A percentile compares a stretch with the other conserved stretches of the same genome.
These are phyloP conservation scores for Casuarina equisetifolia DNA, from an alignment of 306 rosid species.

Conservation along the genomic window DNA sequence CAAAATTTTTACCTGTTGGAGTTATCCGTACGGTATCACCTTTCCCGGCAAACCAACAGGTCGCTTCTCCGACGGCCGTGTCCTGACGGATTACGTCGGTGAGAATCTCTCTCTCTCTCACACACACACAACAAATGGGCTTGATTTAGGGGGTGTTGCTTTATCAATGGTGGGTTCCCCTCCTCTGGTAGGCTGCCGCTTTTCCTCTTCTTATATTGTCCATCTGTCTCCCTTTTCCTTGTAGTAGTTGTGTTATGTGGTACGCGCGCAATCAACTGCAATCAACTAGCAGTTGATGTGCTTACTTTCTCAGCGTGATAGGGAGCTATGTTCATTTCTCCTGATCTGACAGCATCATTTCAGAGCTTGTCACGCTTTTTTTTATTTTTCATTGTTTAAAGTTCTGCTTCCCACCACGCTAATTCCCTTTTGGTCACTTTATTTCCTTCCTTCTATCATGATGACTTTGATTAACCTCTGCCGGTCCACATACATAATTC, in stretches of 20 bases:
- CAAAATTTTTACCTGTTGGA: slow-evolving; percentile 27
- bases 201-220: slow-evolving; percentile 23
- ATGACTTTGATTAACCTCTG: not conserved
- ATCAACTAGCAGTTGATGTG: too few species aligned
- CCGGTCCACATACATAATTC: not conserved
- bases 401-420: too few species aligned
- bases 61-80: not conserved
- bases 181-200: slow-evolving; percentile 19
- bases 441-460: not conserved
- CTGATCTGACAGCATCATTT: too few species aligned
- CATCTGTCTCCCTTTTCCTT: slow-evolving; percentile 24
- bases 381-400: not conserved
- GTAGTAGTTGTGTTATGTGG: not conserved
- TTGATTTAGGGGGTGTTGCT: not conserved
- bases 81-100: too few species aligned
- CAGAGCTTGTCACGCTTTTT: not conserved
- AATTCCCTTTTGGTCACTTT: too few species aligned
- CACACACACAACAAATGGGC: too few species aligned
- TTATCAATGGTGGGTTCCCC: slow-evolving; percentile 29
- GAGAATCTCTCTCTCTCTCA: too few species aligned
- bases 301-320: too few species aligned
- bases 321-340: too few species aligned
- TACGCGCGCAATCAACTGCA: too few species aligned
- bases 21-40: slow-evolving; percentile 45
- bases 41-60: slow-evolving; percentile 59